These are phyloP conservation scores for Irpex lacteus DNA, from an alignment of 1,284 basidiomycete species.

Conservation along the genomic window DNA sequence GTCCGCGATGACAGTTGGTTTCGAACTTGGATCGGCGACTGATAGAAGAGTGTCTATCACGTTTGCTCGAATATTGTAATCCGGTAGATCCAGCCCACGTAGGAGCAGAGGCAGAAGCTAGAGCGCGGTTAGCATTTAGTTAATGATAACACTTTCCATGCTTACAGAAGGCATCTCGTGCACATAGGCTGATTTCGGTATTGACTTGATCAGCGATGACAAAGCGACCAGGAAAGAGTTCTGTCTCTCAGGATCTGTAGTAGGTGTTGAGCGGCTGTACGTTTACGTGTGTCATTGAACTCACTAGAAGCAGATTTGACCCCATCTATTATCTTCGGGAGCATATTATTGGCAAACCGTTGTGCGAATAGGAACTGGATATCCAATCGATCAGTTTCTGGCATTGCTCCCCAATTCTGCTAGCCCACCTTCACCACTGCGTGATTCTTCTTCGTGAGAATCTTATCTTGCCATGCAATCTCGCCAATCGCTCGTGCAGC, in stretches of 20 bases:
- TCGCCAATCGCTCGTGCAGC: slow-evolving; percentile 75
- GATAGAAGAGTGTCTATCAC: slow-evolving; percentile 80
- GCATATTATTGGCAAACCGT: slow-evolving; percentile 72
- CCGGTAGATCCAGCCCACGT: slow-evolving; percentile 77
- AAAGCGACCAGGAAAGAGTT: slow-evolving; percentile 83
- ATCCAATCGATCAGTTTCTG: background rate
- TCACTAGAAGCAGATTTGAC: slow-evolving; percentile 44
- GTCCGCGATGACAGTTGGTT: slow-evolving; percentile 51
- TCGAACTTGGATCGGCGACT: slow-evolving; percentile 53
- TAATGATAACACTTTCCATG: slow-evolving; percentile 4
- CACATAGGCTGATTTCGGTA: slow-evolving; percentile 75
- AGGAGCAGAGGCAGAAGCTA: slow-evolving; percentile 89
- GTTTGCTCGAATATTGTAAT: slow-evolving; percentile 70
- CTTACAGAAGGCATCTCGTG: slow-evolving; percentile 67
- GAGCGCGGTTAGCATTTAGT: slow-evolving; percentile 4
- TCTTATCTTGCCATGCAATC: slow-evolving; percentile 53
- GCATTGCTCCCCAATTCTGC: background rate
- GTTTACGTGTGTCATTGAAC: slow-evolving; percentile 18
- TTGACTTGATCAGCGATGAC: slow-evolving; percentile 76
- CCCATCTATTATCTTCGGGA: slow-evolving; percentile 75
- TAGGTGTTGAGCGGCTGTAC: background rate
- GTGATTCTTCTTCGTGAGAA: slow-evolving; percentile 77
- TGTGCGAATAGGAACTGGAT: slow-evolving; percentile 81
- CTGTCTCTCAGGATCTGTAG: slow-evolving; percentile 46
- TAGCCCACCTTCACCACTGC: slow-evolving; percentile 70